These are phyloP conservation scores for Metschnikowia shivogae DNA, from an alignment of 805 yeast species.

Conservation along the genomic window DNA sequence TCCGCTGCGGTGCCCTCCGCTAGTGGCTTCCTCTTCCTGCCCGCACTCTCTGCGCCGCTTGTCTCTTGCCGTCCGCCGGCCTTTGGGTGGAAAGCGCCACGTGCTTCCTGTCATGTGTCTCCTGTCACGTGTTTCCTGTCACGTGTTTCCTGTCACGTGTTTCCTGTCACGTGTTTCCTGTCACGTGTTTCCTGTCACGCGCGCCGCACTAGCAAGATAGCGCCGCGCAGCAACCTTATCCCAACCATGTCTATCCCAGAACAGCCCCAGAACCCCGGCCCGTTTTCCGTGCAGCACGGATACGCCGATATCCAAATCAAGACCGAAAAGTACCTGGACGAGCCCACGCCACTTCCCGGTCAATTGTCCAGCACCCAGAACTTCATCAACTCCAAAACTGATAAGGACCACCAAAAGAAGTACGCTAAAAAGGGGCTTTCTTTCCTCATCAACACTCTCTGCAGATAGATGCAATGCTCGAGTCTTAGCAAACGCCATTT, in stretches of 20 bases:
- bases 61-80: too few species aligned
- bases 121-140: background rate
- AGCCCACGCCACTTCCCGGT: slow-evolving; percentile 32
- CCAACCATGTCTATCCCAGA: slow-evolving; percentile 24
- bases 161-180: background rate
- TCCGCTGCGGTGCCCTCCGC: too few species aligned
- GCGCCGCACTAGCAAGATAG: background rate
- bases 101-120: too few species aligned
- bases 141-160: background rate
- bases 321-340: slow-evolving; percentile 28
- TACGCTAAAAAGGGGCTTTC: slow-evolving; percentile 24
- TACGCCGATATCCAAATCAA: slow-evolving; percentile 26
- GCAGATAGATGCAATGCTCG: slow-evolving; percentile 12
- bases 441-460: slow-evolving; percentile 20
- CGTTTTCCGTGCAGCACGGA: slow-evolving; percentile 29
- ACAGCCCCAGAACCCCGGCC: slow-evolving; percentile 26
- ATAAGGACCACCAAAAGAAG: slow-evolving; percentile 32
- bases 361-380: slow-evolving; percentile 25
- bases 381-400: slow-evolving; percentile 26
- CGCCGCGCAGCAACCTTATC: background rate
- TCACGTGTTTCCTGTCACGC: background rate
- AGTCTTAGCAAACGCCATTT: too few species aligned
- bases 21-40: too few species aligned
- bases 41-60: too few species aligned
- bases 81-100: too few species aligned